Percentiles rank a stretch among this genome's conserved stretches.
Evolutionary conservation across 2,329 filamentous ascomycete genomes (phyloP).

Genomic region (Diplodia corticola): DNA sequence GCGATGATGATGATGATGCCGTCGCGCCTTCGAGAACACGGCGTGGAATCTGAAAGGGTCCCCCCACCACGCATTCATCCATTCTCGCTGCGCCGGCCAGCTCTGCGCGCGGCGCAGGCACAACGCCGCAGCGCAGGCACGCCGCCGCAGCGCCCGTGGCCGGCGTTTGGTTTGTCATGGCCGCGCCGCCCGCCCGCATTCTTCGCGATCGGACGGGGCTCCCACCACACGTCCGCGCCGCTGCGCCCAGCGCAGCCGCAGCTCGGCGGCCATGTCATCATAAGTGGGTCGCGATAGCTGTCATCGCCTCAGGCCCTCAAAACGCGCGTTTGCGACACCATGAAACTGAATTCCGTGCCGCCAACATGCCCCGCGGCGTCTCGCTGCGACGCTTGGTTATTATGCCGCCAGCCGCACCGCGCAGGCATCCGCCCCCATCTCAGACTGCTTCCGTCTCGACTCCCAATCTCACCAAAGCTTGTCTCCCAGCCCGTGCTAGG

Average conservation of each 20-base stretch:
- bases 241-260: conserved; percentile 9
- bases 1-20: conserved; percentile 12
- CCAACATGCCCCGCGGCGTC: conserved; percentile 6
- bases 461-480: neutral
- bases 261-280: conserved; percentile 21
- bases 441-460: conserved; percentile 8
- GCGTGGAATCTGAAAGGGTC: neutral
- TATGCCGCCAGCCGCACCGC: neutral
- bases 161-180: neutral
- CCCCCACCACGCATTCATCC: neutral
- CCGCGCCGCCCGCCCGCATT: conserved; percentile 1
- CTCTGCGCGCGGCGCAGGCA: neutral
- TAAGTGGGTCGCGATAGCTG: conserved; percentile 20
- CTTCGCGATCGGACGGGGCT: neutral
- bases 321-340: conserved; percentile 20
- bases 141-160: neutral
- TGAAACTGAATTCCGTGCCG: conserved; percentile 12
- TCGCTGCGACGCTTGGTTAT: conserved; percentile 1
- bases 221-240: neutral
- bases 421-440: neutral
- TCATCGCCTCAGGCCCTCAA: conserved; percentile 18
- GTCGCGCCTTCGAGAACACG: conserved; percentile 15
- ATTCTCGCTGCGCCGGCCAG: neutral
- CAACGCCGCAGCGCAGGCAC: neutral
- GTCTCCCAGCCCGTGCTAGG: neutral